A percentile compares a stretch with the other conserved stretches of the same genome.
Evolutionary conservation across 169 alveolate genomes (phyloP).

Genomic region (Plasmodium malariae): DNA sequence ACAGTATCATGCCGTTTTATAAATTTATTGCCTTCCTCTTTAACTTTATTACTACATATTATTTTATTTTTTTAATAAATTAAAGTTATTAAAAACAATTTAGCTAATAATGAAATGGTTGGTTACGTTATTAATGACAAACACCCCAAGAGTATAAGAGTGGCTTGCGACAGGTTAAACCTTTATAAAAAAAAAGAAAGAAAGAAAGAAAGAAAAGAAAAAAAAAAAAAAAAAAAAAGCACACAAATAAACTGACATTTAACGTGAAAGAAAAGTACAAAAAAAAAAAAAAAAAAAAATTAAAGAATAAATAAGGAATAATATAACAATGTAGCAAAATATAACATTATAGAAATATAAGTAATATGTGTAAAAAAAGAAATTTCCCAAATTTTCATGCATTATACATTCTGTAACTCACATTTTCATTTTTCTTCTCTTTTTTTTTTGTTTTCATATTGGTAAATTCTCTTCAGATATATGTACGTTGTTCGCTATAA

Average conservation of each 20-base stretch:
- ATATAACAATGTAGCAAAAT: no score
- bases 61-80: neutral
- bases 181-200: neutral
- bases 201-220: neutral
- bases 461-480: constrained; percentile 83
- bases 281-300: no score
- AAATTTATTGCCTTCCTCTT: neutral
- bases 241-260: no score
- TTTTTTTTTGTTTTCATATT: neutral
- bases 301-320: no score
- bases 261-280: no score
- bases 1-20: neutral
- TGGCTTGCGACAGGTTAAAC: constrained; percentile 90
- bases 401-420: neutral
- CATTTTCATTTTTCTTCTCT: neutral
- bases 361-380: no score
- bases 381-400: no score
- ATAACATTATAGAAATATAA: no score
- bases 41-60: constrained; percentile 5
- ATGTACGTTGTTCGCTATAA: constrained; percentile 93
- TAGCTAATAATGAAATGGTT: constrained; percentile 90
- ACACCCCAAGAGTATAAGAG: constrained; percentile 93
- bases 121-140: constrained; percentile 94
- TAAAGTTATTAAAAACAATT: constrained; percentile 87
- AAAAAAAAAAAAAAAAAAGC: no score